Percentiles rank a stretch among this genome's conserved stretches.
phyloP scores from a whole-genome alignment of 2,329 filamentous ascomycete species.

The Cytospora leucostoma region DNA sequence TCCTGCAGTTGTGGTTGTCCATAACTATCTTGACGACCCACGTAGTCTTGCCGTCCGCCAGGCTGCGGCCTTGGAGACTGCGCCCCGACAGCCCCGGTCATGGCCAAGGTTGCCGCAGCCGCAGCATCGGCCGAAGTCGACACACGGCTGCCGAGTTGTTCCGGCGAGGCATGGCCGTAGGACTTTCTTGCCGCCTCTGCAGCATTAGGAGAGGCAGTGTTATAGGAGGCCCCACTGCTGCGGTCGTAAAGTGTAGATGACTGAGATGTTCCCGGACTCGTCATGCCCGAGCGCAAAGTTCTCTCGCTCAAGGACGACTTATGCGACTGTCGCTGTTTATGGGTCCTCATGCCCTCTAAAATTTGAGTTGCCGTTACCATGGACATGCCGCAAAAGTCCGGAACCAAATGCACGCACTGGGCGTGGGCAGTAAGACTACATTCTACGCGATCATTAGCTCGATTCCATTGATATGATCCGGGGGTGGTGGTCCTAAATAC shows the following conservation, averaged over 20 bases:
- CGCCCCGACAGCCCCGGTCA: conserved; percentile 51
- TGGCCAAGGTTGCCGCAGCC: conserved; percentile 61
- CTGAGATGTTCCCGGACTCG: conserved; percentile 44
- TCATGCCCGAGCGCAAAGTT: conserved; percentile 62
- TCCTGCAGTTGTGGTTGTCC: conserved; percentile 38
- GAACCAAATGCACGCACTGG: conserved; percentile 89
- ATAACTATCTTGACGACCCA: conserved; percentile 36
- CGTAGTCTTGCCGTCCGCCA: conserved; percentile 39
- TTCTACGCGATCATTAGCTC: conserved; percentile 56
- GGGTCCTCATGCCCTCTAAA: conserved; percentile 78
- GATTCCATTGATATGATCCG: background rate
- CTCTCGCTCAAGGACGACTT: conserved; percentile 61
- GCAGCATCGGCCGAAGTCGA: conserved; percentile 51
- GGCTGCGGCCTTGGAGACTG: conserved; percentile 36
- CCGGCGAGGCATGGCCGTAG: conserved; percentile 58
- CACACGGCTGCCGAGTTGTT: conserved; percentile 50
- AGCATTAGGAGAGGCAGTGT: conserved; percentile 51
- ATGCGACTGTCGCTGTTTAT: conserved; percentile 66
- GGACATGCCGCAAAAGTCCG: conserved; percentile 98
- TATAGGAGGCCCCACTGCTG: conserved; percentile 24
- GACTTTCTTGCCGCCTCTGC: conserved; percentile 66
- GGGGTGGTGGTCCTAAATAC: conserved; percentile 49
- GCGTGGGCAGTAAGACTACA: conserved; percentile 90
- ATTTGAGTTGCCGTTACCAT: conserved; percentile 98
- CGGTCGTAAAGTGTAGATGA: conserved; percentile 30